A percentile compares a stretch with the other conserved stretches of the same genome.
These are phyloP conservation scores for Geotrichum carabidarum DNA, from an alignment of 1,139 yeast genomes.

Conservation along the genomic window DNA sequence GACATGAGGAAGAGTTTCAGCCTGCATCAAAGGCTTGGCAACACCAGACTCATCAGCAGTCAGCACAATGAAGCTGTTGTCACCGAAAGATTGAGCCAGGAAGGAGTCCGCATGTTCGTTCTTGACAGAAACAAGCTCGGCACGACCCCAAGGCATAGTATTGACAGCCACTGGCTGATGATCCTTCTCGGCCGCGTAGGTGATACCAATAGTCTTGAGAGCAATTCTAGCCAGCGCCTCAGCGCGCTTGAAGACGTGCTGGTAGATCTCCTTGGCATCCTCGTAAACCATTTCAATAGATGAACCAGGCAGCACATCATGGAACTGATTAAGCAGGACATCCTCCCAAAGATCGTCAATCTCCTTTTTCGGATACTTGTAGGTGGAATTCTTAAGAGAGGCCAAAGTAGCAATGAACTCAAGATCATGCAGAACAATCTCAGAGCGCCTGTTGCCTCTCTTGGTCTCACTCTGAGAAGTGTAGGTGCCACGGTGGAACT, in stretches of 20 bases:
- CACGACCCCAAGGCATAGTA: conserved; percentile 66
- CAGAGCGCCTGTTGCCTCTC: conserved; percentile 72
- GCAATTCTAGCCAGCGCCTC: conserved; percentile 52
- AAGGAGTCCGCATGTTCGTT: conserved; percentile 8
- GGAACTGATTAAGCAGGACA: conserved; percentile 86
- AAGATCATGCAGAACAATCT: conserved; percentile 73
- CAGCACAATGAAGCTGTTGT: conserved; percentile 21
- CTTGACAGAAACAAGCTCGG: conserved; percentile 45
- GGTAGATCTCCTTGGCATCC: conserved; percentile 81
- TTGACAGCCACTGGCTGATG: conserved; percentile 41
- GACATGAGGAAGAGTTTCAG: conserved; percentile 1
- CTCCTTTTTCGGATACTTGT: conserved; percentile 64
- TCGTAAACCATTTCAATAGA: conserved; percentile 94
- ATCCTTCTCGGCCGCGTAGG: conserved; percentile 22
- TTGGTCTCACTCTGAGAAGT: conserved; percentile 88
- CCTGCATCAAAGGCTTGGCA: conserved; percentile 19
- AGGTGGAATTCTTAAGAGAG: conserved; percentile 49
- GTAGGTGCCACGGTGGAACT: conserved; percentile 94
- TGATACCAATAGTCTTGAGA: conserved; percentile 42
- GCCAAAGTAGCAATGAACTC: conserved; percentile 78
- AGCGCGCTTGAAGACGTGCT: conserved; percentile 50
- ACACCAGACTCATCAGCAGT: conserved; percentile 22
- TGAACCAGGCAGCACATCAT: conserved; percentile 94
- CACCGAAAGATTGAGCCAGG: conserved; percentile 14
- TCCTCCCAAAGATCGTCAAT: conserved; percentile 80